Base-by-base conservation (phyloP, 192 early-diverging fungal species). In the Gaertneriomyces semiglobifer region DNA sequence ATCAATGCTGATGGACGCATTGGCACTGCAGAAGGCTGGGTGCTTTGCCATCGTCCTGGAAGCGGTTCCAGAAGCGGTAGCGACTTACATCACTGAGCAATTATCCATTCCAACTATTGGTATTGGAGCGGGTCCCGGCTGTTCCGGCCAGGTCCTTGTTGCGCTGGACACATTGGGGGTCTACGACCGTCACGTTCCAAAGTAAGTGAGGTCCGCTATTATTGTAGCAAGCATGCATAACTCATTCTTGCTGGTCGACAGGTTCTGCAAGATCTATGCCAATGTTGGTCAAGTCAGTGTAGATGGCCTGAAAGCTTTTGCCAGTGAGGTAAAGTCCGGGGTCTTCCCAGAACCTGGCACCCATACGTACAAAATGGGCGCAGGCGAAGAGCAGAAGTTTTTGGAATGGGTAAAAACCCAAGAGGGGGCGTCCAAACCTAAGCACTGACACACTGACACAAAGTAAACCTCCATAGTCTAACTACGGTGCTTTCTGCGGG, bases 141-240 rank as follows among this genome's bases (percentile, higher is more conserved):
- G 88, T 10, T 94, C 92, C 16, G 97, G 97, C 14, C 97, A 99
- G 74, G 95, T 97, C 42, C 77, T 99, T 47, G 95, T 99, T 19
- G 81, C 88, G 60, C 81, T 90, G 66, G 97, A 99, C 69, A 89
- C 90, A 80, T 66, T 98, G 19, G 95, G 97, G 14, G 77, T 93
- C 44, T 99, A 92, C 79, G 95, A 95, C 70, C 83, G 88, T 12
- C 92, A 97, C 56, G 79, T 87, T 33, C 94, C 94, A 58, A 93
- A 91, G 83, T 91, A 75, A 74, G 69, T 75, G 41, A 9, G 42
- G 19, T 65, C 25, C 44, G 53, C 44, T 42, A 0, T 20, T 41
- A 46, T 42, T 19, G 33, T 14, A 51, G n/a, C 53, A 47, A 10
- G 45, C 18, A n/a, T 44, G 57, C 6, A 16, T 57, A 39, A 4